phyloP scores from a whole-genome alignment of 225 moss, liverwort and hornwort species.

The Climacium dendroides region DNA sequence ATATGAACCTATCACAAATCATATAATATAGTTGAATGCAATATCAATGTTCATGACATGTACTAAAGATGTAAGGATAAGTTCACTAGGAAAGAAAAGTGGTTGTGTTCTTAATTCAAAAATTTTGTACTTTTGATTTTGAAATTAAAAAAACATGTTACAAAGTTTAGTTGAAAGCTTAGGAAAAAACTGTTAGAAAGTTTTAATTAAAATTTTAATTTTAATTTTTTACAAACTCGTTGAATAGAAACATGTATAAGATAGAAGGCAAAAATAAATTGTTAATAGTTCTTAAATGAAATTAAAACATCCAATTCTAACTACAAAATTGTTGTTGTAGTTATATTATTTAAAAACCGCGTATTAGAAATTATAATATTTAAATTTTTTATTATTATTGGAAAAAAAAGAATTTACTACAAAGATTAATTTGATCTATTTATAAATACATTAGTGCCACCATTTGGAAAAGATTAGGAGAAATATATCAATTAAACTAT shows the following conservation, averaged over 20 bases:
- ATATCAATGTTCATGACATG: not conserved
- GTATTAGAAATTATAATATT: not conserved
- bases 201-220: not conserved
- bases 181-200: not conserved
- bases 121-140: not conserved
- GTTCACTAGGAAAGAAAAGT: not conserved
- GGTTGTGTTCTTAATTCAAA: not conserved
- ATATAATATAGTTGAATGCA: fast-evolving
- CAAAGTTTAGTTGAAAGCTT: not conserved
- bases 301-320: no score
- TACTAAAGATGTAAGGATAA: not conserved
- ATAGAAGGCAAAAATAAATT: not conserved
- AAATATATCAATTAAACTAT: not conserved
- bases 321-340: not conserved
- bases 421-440: not conserved
- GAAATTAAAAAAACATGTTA: not conserved
- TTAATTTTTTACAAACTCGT: no score
- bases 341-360: fast-evolving
- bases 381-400: not conserved
- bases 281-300: not conserved
- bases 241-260: not conserved
- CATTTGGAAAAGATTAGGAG: not conserved
- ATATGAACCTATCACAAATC: not conserved
- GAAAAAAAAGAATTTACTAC: not conserved
- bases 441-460: no score